Percentiles rank a stretch among this genome's conserved stretches.
These are phyloP conservation scores for Saxophila tyrrhenica DNA, from an alignment of 495 filamentous ascomycete genomes.

Conservation along the genomic window DNA sequence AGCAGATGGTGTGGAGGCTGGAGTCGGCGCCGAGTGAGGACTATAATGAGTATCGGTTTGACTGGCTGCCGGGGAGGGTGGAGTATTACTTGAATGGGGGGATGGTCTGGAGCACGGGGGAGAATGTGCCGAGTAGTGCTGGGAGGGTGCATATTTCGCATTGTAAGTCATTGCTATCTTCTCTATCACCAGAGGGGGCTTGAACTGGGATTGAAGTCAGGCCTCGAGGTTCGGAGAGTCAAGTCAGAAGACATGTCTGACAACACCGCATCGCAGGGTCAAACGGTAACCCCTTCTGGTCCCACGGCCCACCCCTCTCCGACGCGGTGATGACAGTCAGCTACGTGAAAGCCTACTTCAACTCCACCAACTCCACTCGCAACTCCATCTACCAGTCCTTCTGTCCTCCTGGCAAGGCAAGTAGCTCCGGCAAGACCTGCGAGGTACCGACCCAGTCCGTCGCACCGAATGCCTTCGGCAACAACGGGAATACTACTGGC, in stretches of 20 bases:
- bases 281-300: slow-evolving; percentile 60
- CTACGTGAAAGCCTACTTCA: slow-evolving; percentile 71
- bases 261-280: too few relatives aligned
- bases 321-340: slow-evolving; percentile 50
- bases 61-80: slow-evolving; percentile 49
- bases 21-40: slow-evolving; percentile 46
- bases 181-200: too few relatives aligned
- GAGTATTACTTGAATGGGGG: slow-evolving; percentile 53
- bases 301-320: slow-evolving; percentile 48
- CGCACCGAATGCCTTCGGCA: slow-evolving; percentile 26
- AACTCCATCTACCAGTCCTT: neutral
- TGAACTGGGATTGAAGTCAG: too few relatives aligned
- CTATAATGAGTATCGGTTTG: slow-evolving; percentile 69
- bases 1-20: slow-evolving; percentile 43
- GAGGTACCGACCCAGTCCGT: slow-evolving; percentile 43
- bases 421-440: slow-evolving; percentile 36
- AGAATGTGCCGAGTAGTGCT: slow-evolving; percentile 41
- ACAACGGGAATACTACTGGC: slow-evolving; percentile 27
- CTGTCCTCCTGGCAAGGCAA: neutral
- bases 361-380: slow-evolving; percentile 22
- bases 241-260: too few relatives aligned
- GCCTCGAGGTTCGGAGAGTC: too few relatives aligned
- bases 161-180: neutral
- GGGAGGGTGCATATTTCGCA: slow-evolving; percentile 49
- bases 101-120: slow-evolving; percentile 41